phyloP scores from a whole-genome alignment of 176 grass and related monocot species.

The Juncus inflexus region DNA sequence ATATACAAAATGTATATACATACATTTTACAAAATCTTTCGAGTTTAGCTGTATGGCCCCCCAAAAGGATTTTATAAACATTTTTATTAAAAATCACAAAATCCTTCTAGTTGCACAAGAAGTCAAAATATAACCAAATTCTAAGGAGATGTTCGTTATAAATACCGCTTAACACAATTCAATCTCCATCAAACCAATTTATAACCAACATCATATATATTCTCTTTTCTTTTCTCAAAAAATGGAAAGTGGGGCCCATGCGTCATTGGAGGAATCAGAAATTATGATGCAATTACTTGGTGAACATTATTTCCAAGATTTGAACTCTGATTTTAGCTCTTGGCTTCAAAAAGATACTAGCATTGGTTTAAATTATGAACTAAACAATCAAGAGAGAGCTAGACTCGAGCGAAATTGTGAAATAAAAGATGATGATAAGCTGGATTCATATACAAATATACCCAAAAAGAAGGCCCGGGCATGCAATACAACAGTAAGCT shows the following conservation, averaged over 20 bases:
- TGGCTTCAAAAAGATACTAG: slow-evolving; percentile 17
- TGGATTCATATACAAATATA: slow-evolving; percentile 6
- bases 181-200: neutral
- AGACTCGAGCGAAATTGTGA: slow-evolving; percentile 10
- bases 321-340: slow-evolving; percentile 16
- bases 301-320: slow-evolving; percentile 14
- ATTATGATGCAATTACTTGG: slow-evolving; percentile 19
- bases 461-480: slow-evolving; percentile 18
- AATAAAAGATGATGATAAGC: neutral
- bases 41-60: neutral
- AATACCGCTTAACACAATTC: slow-evolving; percentile 5
- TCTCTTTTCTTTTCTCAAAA: neutral
- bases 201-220: neutral
- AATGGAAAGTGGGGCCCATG: slow-evolving; percentile 9
- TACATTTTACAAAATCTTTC: neutral
- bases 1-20: slow-evolving; percentile 3
- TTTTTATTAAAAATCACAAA: slow-evolving; percentile 4
- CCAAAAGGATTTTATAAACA: neutral
- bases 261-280: slow-evolving; percentile 25
- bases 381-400: neutral
- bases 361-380: slow-evolving; percentile 13
- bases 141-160: neutral
- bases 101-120: neutral
- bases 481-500: slow-evolving; percentile 18
- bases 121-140: slow-evolving; percentile 5